Base-by-base conservation (phyloP, 495 filamentous ascomycete genomes). In the Podospora bellae-mahoneyi region DNA sequence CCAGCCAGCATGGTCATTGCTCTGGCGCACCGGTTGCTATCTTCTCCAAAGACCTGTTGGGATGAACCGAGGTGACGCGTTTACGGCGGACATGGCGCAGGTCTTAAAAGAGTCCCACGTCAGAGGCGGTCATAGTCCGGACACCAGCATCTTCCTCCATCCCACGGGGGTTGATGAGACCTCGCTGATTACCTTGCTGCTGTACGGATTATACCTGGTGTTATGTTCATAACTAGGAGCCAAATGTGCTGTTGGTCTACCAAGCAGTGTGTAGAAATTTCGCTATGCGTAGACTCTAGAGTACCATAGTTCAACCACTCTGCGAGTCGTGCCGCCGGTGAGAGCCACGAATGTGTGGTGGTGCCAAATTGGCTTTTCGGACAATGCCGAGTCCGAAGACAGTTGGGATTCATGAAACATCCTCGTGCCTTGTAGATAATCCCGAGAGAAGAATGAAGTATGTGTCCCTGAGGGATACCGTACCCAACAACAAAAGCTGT, bases 301-400 rank as follows among this genome's bases (percentile, higher is more conserved):
- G 39, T 9, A 1, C 34, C 34, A 48, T 48, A 48, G 15, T 10
- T 16, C 39, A 16, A 48, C 9, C 39, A 48, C 2, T 7, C 6
- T 48, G 13, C 39, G 39, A 48, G 13, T 48, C 39, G 39, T 48
- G 39, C 39, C 30, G 30, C 30, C 30, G 30, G 4, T 32, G 30
- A 32, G 30, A 32, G 30, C 30, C 39, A 48, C 39, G 39, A 48
- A 48, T 1, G 30, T 32, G 30, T 32, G 30, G 30, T 32, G 7
- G 30, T 32, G 39, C 39, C 39, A 48, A 10, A 13, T 0, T 48
- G 39, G 39, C 39, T 32, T 19, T 7, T 59, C 30, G 64, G 64
- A 66, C 55, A 66, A 60, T 16, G 20, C 53, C 20, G 56, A 48
- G 64, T 66, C 64, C 64, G 64, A 60, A 44, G 64, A 58, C 64